Conservation (phyloP, 2,329 filamentous ascomycete species). For the Rhynchosporium graminicola region DNA sequence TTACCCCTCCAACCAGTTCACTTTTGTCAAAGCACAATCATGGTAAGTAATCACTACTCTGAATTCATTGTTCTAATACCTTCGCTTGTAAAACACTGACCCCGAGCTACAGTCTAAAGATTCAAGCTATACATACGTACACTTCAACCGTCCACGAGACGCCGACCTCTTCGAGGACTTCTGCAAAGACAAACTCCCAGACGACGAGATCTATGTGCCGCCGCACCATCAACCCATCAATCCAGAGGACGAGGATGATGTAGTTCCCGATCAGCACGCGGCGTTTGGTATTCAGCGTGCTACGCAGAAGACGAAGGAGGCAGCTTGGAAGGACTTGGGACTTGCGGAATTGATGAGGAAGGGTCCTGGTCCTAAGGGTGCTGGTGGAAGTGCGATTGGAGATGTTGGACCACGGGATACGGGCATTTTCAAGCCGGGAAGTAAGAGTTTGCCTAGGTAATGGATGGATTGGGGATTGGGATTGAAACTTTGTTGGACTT, state of each 20-base stretch:
- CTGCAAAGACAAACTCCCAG: slow-evolving; percentile 68
- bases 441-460: slow-evolving; percentile 33
- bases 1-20: neutral
- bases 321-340: slow-evolving; percentile 78
- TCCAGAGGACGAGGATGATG: slow-evolving; percentile 85
- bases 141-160: slow-evolving; percentile 70
- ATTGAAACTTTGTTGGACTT: slow-evolving; percentile 5
- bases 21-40: neutral
- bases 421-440: slow-evolving; percentile 22
- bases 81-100: neutral
- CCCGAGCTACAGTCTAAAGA: slow-evolving; percentile 56
- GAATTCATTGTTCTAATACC: neutral
- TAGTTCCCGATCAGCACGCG: slow-evolving; percentile 84
- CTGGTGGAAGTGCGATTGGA: slow-evolving; percentile 48
- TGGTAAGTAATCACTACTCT: slow-evolving; percentile 1
- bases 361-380: slow-evolving; percentile 44
- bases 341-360: slow-evolving; percentile 69
- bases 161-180: slow-evolving; percentile 80
- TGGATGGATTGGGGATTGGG: slow-evolving; percentile 3
- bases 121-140: slow-evolving; percentile 71
- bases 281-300: slow-evolving; percentile 84
- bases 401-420: slow-evolving; percentile 29
- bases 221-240: slow-evolving; percentile 79
- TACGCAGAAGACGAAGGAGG: slow-evolving; percentile 69
- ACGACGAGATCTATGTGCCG: slow-evolving; percentile 81